Conservation (phyloP, 257 asterid genomes). For the Primulina huaijiensis region DNA sequence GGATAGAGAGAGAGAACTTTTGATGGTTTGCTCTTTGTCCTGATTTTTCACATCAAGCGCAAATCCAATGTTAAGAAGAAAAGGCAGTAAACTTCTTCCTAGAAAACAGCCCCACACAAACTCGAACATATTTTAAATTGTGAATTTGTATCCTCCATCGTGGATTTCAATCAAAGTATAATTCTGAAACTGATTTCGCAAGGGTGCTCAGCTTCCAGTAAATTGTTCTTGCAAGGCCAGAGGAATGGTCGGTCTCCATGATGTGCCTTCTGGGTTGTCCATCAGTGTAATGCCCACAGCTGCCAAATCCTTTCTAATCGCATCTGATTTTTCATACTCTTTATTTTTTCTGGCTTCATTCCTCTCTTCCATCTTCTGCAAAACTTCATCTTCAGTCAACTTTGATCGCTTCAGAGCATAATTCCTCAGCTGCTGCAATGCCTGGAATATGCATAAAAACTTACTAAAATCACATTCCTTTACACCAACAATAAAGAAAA, state of each 20-base stretch:
- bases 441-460: slow-evolving; percentile 37
- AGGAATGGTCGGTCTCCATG: slow-evolving; percentile 64
- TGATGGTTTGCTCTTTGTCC: too few species aligned
- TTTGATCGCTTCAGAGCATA: slow-evolving; percentile 75
- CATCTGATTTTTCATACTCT: slow-evolving; percentile 81
- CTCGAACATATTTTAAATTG: too few species aligned
- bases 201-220: slow-evolving; percentile 29
- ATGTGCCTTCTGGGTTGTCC: slow-evolving; percentile 72
- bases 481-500: not conserved
- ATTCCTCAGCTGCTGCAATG: slow-evolving; percentile 58
- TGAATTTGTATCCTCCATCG: not conserved
- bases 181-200: not conserved
- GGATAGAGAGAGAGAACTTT: too few species aligned
- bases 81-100: too few species aligned
- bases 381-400: slow-evolving; percentile 63
- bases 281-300: slow-evolving; percentile 77
- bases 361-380: slow-evolving; percentile 46
- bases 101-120: too few species aligned
- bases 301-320: slow-evolving; percentile 70
- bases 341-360: slow-evolving; percentile 63
- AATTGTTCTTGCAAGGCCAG: slow-evolving; percentile 50
- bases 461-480: slow-evolving; percentile 2
- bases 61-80: too few species aligned
- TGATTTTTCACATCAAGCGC: too few species aligned
- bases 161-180: not conserved